phyloP scores from a whole-genome alignment of 306 rosid genomes.

The Rosa chinensis region DNA sequence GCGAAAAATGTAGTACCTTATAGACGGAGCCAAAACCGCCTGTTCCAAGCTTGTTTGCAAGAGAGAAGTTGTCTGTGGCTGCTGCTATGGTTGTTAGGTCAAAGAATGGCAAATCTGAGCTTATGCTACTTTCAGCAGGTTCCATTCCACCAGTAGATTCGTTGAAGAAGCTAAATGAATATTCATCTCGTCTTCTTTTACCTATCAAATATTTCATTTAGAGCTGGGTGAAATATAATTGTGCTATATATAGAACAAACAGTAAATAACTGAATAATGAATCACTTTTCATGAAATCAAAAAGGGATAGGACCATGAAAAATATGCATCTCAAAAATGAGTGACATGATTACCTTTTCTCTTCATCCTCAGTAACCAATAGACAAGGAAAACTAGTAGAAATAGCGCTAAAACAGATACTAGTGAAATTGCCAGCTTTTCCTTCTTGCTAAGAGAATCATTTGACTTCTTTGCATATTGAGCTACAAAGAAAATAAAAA shows the following conservation, averaged over 20 bases:
- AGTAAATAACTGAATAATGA: neutral
- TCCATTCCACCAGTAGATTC: neutral
- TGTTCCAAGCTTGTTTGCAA: no score
- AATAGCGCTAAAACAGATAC: neutral
- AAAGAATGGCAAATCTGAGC: no score
- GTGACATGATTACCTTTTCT: slow-evolving; percentile 9
- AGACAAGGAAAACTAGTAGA: neutral
- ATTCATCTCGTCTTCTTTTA: neutral
- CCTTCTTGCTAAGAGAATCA: no score
- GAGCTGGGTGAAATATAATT: neutral
- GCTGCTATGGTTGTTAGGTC: no score
- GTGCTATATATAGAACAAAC: neutral
- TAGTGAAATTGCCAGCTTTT: neutral
- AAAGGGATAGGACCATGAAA: neutral
- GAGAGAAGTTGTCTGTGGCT: no score
- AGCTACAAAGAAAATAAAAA: no score
- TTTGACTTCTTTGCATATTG: no score
- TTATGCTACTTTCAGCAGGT: no score
- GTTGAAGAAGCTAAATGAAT: neutral
- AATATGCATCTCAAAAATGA: neutral
- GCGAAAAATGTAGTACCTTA: no score
- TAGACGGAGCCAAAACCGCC: no score
- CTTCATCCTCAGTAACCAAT: neutral
- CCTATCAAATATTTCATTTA: neutral
- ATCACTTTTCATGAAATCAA: neutral